Evolutionary conservation across 345 rosid species (phyloP).

Genomic region (Eucalyptus caleyi): DNA sequence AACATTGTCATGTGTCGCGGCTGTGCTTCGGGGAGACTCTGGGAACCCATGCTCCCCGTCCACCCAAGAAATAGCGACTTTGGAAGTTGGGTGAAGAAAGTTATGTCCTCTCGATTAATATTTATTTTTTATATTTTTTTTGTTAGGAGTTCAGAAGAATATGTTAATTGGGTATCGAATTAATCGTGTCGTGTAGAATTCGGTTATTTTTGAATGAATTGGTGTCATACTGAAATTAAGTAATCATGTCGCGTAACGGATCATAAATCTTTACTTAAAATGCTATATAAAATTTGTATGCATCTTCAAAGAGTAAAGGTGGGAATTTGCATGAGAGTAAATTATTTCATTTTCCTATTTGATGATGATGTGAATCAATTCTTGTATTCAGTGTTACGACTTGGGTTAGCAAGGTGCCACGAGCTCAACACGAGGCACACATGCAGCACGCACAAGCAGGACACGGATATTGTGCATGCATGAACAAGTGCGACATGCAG

Average conservation of each 20-base stretch:
- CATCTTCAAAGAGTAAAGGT: not conserved
- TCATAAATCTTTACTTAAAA: fast-evolving
- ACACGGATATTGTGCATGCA: not conserved
- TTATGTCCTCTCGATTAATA: not conserved
- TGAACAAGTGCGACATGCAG: not conserved
- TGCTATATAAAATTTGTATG: not conserved
- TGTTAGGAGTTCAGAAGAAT: not conserved
- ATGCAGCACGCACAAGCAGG: no score
- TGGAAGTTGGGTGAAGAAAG: not conserved
- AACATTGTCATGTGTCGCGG: not conserved
- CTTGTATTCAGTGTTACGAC: not conserved
- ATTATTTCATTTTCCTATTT: not conserved
- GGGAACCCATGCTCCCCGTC: not conserved
- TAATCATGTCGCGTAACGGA: fast-evolving
- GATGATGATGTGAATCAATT: not conserved
- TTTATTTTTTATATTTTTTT: not conserved
- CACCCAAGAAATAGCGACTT: not conserved
- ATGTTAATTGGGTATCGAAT: no score
- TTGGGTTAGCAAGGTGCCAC: not conserved
- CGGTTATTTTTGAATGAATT: not conserved
- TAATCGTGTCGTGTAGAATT: not conserved
- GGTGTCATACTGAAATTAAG: fast-evolving
- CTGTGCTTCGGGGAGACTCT: not conserved
- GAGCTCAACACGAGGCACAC: not conserved
- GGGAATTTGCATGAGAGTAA: not conserved